Evolutionary conservation across 139 green algal genomes (phyloP).

Genomic region (Diplosphaera chodatii): DNA sequence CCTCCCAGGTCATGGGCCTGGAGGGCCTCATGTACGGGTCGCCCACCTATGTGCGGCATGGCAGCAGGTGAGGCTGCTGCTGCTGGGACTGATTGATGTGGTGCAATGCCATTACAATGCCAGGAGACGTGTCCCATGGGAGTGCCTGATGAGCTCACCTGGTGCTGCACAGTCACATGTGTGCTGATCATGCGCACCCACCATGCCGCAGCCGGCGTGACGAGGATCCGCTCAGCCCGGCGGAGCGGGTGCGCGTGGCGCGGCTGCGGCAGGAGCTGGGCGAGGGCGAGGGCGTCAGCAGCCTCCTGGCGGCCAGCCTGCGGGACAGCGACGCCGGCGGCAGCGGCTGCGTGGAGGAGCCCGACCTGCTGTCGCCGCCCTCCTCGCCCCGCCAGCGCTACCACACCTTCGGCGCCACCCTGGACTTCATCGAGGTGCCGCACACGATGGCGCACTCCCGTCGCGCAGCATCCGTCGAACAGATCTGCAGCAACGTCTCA

Average conservation of each 20-base stretch:
- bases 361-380: constrained; percentile 25
- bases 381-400: constrained; percentile 61
- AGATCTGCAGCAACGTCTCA: no score
- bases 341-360: not conserved
- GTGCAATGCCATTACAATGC: no score
- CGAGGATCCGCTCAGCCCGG: not conserved
- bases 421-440: constrained; percentile 85
- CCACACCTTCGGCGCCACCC: constrained; percentile 82
- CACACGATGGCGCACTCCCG: no score
- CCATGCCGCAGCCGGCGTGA: not conserved
- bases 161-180: no score
- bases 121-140: no score
- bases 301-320: constrained; percentile 29
- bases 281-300: constrained; percentile 55
- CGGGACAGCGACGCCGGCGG: not conserved
- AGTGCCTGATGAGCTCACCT: no score
- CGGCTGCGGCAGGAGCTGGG: constrained; percentile 48
- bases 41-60: constrained; percentile 1
- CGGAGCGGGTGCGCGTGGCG: constrained; percentile 1
- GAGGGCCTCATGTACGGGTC: constrained; percentile 41
- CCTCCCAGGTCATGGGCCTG: constrained; percentile 45
- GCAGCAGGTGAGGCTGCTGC: not conserved
- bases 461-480: no score
- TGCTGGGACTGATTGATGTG: not conserved
- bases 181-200: no score